Base-by-base conservation (phyloP, 148 eudicot species). In the Cornus kousa region DNA sequence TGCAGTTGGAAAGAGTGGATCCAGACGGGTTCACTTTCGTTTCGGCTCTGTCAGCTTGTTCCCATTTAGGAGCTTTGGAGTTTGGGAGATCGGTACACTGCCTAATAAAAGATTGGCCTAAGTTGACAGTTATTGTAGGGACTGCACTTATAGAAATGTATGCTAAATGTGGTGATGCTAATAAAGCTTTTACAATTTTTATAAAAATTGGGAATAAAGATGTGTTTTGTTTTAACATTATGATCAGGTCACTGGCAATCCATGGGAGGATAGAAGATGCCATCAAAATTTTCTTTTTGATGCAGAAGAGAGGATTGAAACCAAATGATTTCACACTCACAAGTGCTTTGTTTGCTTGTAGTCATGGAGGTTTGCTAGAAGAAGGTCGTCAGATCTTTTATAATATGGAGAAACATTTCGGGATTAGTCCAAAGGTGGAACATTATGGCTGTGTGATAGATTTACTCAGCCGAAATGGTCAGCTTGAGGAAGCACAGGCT, bases 91-190 rank as follows among this genome's bases (percentile, higher is more conserved):
- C 82, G 88, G 78, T 77, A 14, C 82, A 77, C 53, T 68, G 43
- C 37, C 60, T 57, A 4, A 83, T 86, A 22, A 68, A 22, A 50
- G 77, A 77, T 74, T 82, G 86, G 88, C 66, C 73, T 31, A 74
- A 74, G 24, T 33, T 80, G 65, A 80, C 73, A 33, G 76, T 83
- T 32, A 74, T 55, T 68, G 85, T 83, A 10, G 79, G 81, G 55
- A 82, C 88, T 14, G 83, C 88, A 35, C 72, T 86, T 33, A 66
- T 86, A 64, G 83, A 86, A 64, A 73, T 85, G 88, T 80, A 86
- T 73, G 86, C 88, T 78, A 86, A 83, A 64, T 86, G 88, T 64
- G 88, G 88, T 48, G 80, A 86, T 73, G 72, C 80, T 53, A 79
- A 80, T 28, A 50, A 28, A 74, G 80, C 80, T n/a, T 86, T 86